Evolutionary conservation across 495 filamentous ascomycete genomes (phyloP), one percentile per base, ranked within the genome.

Genomic region (Terfezia boudieri): DNA sequence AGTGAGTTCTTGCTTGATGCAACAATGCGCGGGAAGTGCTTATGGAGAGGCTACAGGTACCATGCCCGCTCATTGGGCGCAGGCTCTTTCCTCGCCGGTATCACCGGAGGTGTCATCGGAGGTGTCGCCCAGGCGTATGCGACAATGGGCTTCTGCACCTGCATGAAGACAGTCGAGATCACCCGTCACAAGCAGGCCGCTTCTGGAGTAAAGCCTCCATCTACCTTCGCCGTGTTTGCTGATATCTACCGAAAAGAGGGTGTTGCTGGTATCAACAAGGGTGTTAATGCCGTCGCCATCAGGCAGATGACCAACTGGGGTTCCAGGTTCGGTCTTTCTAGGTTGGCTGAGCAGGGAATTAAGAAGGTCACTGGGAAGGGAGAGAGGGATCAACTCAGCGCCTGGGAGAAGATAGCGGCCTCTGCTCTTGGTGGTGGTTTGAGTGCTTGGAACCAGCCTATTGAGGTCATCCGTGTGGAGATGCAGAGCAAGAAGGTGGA

Each of bases 81-180:
- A 59, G 74, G 73, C 60, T 81, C 88, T 65, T 96, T 98, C 71
- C 72, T 79, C 55, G 77, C 78, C 60, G 90, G 90, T 67, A 94
- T 98, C 71, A 66, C 73, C 12, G 92, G 90, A 61, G 90, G 90
- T 69, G 89, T 98, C 74, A 75, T 77, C 36, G 90, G 90, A 63
- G 90, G 90, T 75, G 79, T 98, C 53, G 92, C 87, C 50, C 90
- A 98, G 72, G 90, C 90, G 37, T 98, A 98, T 67, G 90, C 90
- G 56, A 98, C 90, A 60, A 95, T 98, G 87, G 90, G 90, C 56
- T 98, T 98, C 79, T 98, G 90, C 71, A 98, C 90, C 41, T 98
- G 90, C 77, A 98, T 98, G 90, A 98, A 98, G 80, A 98, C 90
- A 55, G 92, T 95, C 58, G 92, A 96, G 73, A 98, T 98, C 71